phyloP scores from a whole-genome alignment of 78 protist genomes.

The Chrysochromulina tobinii region DNA sequence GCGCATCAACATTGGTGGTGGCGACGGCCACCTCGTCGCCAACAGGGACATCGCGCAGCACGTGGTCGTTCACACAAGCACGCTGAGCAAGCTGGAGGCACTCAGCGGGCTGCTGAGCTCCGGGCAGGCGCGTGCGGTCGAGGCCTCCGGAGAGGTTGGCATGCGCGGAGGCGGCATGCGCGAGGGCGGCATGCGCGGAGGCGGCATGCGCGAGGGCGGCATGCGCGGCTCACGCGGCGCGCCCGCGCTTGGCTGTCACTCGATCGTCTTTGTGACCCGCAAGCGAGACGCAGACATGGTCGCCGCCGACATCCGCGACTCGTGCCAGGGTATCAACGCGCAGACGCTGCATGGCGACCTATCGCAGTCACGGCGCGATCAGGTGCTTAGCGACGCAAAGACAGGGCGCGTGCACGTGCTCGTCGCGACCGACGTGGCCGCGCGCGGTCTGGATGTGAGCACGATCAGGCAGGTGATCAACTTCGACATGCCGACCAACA shows the following conservation, averaged over 20 bases:
- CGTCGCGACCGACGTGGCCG: conserved; percentile 6
- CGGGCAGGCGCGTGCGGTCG: too few species aligned
- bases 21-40: conserved; percentile 62
- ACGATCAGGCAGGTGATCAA: conserved; percentile 65
- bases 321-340: conserved; percentile 5
- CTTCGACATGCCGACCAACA: conserved; percentile 55
- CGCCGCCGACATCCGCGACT: background rate
- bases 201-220: background rate
- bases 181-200: background rate
- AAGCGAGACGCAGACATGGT: conserved; percentile 28
- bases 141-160: background rate
- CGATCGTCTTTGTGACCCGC: background rate
- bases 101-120: too few species aligned
- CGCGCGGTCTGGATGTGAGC: background rate
- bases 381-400: background rate
- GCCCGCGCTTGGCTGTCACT: background rate
- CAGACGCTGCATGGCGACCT: conserved; percentile 53
- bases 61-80: background rate
- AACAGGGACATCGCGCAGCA: conserved; percentile 85
- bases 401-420: conserved; percentile 26
- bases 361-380: background rate
- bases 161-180: background rate
- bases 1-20: conserved; percentile 75
- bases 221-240: background rate
- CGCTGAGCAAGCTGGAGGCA: too few species aligned